A percentile compares a stretch with the other conserved stretches of the same genome.
phyloP scores from a whole-genome alignment of 495 filamentous ascomycete species.

The Talaromyces trachyspermus region DNA sequence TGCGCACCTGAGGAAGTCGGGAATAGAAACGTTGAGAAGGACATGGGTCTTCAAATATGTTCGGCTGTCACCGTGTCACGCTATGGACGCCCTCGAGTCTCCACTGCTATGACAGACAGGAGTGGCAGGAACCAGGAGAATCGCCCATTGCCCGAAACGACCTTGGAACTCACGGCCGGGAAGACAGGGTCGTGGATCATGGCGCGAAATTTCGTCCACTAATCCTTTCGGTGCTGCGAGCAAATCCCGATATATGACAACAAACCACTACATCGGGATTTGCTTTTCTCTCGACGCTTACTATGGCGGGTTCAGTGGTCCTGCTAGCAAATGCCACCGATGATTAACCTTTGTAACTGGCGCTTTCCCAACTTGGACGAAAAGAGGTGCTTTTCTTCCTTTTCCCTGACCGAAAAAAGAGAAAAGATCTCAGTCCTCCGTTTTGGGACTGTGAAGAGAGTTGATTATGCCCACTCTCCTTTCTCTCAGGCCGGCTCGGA shows the following conservation, averaged over 20 bases:
- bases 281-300: conserved; percentile 1
- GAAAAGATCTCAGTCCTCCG: neutral
- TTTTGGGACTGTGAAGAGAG: conserved; percentile 1
- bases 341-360: conserved; percentile 1
- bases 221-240: neutral
- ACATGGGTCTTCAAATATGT: too few species aligned
- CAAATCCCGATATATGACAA: conserved; percentile 5
- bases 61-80: too few species aligned
- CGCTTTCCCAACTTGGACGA: neutral
- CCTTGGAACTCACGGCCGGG: neutral
- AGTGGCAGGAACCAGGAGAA: neutral
- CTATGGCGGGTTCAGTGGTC: neutral
- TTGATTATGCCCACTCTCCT: conserved; percentile 1
- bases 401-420: neutral
- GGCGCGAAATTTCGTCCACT: neutral
- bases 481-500: neutral
- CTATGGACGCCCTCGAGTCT: too few species aligned
- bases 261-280: conserved; percentile 1
- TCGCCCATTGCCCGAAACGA: too few species aligned
- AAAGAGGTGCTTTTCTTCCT: neutral
- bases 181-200: conserved; percentile 5
- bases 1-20: too few species aligned
- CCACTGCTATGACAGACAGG: too few species aligned
- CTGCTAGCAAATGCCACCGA: neutral
- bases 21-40: too few species aligned